Evolutionary conservation across 2,329 filamentous ascomycete species (phyloP), one percentile per base, ranked within the genome.

Genomic region (Lasiodiplodia sp.): DNA sequence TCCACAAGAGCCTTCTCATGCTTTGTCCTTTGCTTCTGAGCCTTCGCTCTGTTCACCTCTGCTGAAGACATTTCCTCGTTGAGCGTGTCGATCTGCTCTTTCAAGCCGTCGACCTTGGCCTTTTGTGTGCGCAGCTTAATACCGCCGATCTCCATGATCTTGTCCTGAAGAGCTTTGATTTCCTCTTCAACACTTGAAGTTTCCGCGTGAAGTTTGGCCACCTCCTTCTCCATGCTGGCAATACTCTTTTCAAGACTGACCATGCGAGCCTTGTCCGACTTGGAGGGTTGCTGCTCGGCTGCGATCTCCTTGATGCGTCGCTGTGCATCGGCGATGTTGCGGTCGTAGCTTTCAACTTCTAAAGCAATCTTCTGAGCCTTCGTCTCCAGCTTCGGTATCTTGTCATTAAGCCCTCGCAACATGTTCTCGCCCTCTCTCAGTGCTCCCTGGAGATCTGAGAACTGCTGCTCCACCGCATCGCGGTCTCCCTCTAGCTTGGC

Each of bases 141-240:
- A 80, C 96, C 96, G 76, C 96, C 96, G 71, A 97, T 91, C 80
- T 97, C 91, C 96, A 99, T 98, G 76, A 99, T 99, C 84, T 94
- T 97, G 85, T 96, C 91, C 78, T 99, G 95, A 1, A 99, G 85
- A 23, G 87, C 87, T 81, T 97, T 95, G 81, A 99, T 98, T 79
- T 98, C 96, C 31, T 91, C 90, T 78, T 99, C 96, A 10, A 97
- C 90, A 56, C 91, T 96, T 1, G 92, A 88, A n/a, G 92, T 97
- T 80, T 98, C 93, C 11, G 88, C 85, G 70, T 90, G 92, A 11
- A 99, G 86, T 74, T 91, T 92, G 69, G 91, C 88, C 12, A 97
- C 88, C 74, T 97, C 93, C 72, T 88, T 88, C 75, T 93, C 89
- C 70, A 96, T 85, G 69, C 89, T 88, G 8, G 86, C 83, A 64